A percentile compares a stretch with the other conserved stretches of the same genome.
phyloP scores from a whole-genome alignment of 1,284 basidiomycete species.

The Cryptococcus maquisensis region DNA sequence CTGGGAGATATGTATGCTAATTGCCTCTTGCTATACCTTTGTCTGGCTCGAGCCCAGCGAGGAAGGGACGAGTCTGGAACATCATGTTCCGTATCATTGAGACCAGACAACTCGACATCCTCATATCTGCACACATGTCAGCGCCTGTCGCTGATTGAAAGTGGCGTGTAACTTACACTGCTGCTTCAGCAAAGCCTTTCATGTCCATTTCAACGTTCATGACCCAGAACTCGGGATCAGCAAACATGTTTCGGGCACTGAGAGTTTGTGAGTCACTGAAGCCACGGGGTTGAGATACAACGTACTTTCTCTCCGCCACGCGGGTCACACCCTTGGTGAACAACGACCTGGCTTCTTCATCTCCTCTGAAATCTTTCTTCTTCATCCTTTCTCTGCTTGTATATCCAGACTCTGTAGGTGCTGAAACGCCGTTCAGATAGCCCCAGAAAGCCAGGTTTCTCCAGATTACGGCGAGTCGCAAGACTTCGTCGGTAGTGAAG shows the following conservation, averaged over 20 bases:
- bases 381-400: neutral
- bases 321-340: slow-evolving; percentile 71
- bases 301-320: slow-evolving; percentile 81
- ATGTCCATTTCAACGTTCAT: slow-evolving; percentile 67
- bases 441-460: slow-evolving; percentile 46
- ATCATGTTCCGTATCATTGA: slow-evolving; percentile 21
- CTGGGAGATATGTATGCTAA: slow-evolving; percentile 73
- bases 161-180: slow-evolving; percentile 58
- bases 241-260: slow-evolving; percentile 77
- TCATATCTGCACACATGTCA: slow-evolving; percentile 38
- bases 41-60: slow-evolving; percentile 38
- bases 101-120: slow-evolving; percentile 46
- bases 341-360: slow-evolving; percentile 63
- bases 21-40: slow-evolving; percentile 62
- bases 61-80: slow-evolving; percentile 16
- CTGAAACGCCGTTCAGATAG: slow-evolving; percentile 52
- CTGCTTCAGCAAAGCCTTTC: slow-evolving; percentile 82
- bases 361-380: slow-evolving; percentile 45
- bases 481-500: slow-evolving; percentile 75
- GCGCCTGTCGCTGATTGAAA: neutral
- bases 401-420: neutral
- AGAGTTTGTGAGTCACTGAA: slow-evolving; percentile 4
- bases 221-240: slow-evolving; percentile 80
- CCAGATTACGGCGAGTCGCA: slow-evolving; percentile 45
- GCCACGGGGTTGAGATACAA: slow-evolving; percentile 4